Evolutionary conservation across 2,329 filamentous ascomycete species (phyloP), one percentile per base, ranked within the genome.

Genomic region (Simplicillium sp.): DNA sequence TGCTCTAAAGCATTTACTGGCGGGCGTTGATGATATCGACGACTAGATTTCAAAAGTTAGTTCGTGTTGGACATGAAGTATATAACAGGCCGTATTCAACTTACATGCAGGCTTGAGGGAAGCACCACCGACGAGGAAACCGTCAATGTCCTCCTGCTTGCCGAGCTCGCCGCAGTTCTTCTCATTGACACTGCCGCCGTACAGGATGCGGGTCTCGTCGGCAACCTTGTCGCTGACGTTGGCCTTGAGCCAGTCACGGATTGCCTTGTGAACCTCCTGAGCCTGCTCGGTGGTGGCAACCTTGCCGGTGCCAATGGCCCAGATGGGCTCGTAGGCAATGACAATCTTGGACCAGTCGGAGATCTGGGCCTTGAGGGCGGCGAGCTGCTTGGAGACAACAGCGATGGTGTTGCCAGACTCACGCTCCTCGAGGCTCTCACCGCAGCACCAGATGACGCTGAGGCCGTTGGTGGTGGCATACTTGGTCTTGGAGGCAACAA

Each of bases 281-380:
- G 88, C 88, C 75, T 95, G 88, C 68, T 87, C 75, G 45, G 81
- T 88, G 48, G 82, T 84, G 54, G 87, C 87, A 51, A 94, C 87
- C 73, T 92, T 94, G 66, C 92, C 92, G 51, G 92, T 97, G 54
- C 90, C 90, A 54, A 81, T 84, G 62, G 80, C 88, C 90, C 92
- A 98, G 74, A 98, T 94, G 58, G 92, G 92, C 78, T 98, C 92
- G 69, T 98, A 98, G 58, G 92, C 92, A 57, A 98, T 77, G 62
- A 98, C 92, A 50, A 98, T 78, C 73, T 92, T 92, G 58, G 73
- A 77, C 92, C 92, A 98, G 71, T 95, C 86, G 55, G 78, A 70
- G 59, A 87, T 70, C 71, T 84, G 73, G 55, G 70, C 66, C 63
- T 88, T 82, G 50, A 90, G 86, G 50, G 88, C 88, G 49, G 80